Conservation (phyloP, 495 filamentous ascomycete species). For the Aeminium ludgeri region DNA sequence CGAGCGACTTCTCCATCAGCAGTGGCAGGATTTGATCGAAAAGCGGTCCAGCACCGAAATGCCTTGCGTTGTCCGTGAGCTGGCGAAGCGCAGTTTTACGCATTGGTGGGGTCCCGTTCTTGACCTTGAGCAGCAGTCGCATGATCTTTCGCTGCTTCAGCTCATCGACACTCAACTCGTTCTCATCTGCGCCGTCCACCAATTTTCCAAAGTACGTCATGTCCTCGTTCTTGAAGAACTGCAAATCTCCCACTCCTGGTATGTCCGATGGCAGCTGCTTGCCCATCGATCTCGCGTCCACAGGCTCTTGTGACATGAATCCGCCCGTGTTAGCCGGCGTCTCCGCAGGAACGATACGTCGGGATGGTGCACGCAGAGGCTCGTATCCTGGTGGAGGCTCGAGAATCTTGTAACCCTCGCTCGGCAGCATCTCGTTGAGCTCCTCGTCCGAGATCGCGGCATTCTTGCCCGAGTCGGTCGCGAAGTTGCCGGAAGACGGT, state of each 20-base stretch:
- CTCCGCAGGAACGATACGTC: slow-evolving; percentile 64
- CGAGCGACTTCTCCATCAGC: slow-evolving; percentile 95
- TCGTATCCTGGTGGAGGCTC: slow-evolving; percentile 87
- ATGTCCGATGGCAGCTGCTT: slow-evolving; percentile 95
- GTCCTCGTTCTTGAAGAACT: slow-evolving; percentile 98
- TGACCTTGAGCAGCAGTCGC: slow-evolving; percentile 91
- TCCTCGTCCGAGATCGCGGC: slow-evolving; percentile 80
- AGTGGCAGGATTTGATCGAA: slow-evolving; percentile 97
- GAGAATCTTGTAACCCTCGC: slow-evolving; percentile 83
- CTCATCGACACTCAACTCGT: slow-evolving; percentile 79
- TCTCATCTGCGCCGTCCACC: slow-evolving; percentile 87
- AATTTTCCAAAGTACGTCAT: slow-evolving; percentile 99
- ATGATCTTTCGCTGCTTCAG: slow-evolving; percentile 98
- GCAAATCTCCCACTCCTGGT: slow-evolving; percentile 88
- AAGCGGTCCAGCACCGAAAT: slow-evolving; percentile 85
- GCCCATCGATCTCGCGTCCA: slow-evolving; percentile 58
- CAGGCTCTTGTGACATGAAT: slow-evolving; percentile 96
- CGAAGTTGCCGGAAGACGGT: slow-evolving; percentile 50
- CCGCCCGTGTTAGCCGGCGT: slow-evolving; percentile 55
- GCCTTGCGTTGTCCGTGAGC: slow-evolving; percentile 90
- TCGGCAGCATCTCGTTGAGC: slow-evolving; percentile 77
- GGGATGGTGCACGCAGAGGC: slow-evolving; percentile 58
- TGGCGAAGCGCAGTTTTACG: slow-evolving; percentile 97
- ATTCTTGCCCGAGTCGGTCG: slow-evolving; percentile 64
- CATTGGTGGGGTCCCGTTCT: slow-evolving; percentile 98